phyloP scores from a whole-genome alignment of 345 rosid genomes.

The Clarkia xantiana region DNA sequence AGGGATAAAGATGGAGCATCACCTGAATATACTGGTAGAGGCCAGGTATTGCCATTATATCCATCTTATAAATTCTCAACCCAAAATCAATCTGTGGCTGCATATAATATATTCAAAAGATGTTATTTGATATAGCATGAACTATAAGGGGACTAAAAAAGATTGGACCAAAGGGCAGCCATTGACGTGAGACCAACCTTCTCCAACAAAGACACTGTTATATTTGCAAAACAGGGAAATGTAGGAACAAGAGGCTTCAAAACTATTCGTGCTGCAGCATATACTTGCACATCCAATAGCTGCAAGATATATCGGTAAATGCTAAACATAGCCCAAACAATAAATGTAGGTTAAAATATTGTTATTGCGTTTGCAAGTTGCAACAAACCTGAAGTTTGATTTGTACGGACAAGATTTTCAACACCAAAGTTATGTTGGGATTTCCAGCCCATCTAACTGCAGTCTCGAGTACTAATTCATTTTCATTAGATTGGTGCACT shows the following conservation, averaged over 20 bases:
- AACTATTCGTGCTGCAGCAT: conserved; percentile 17
- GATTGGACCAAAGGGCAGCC: neutral
- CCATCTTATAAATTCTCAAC: conserved; percentile 28
- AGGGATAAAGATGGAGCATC: neutral
- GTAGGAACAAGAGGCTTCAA: conserved; percentile 38
- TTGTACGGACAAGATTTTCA: conserved; percentile 17
- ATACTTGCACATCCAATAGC: conserved; percentile 32
- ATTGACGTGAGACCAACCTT: conserved; percentile 13
- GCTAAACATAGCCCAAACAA: neutral
- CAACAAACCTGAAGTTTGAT: conserved; percentile 29
- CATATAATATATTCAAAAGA: conserved; percentile 3
- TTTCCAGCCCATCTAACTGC: conserved; percentile 38
- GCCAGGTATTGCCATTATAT: conserved; percentile 41
- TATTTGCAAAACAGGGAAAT: conserved; percentile 33
- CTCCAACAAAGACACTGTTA: conserved; percentile 25
- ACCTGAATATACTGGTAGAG: conserved; percentile 35
- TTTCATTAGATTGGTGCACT: conserved; percentile 26
- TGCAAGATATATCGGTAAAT: conserved; percentile 11
- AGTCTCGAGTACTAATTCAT: conserved; percentile 31
- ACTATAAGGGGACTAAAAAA: neutral
- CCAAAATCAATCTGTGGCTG: conserved; percentile 45
- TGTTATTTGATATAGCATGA: too few relatives aligned
- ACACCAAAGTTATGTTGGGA: conserved; percentile 27
- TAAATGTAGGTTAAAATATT: neutral
- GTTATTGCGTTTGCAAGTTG: neutral